Base-by-base conservation (phyloP, 1,139 yeast genomes). In the Fermentozyma sake region DNA sequence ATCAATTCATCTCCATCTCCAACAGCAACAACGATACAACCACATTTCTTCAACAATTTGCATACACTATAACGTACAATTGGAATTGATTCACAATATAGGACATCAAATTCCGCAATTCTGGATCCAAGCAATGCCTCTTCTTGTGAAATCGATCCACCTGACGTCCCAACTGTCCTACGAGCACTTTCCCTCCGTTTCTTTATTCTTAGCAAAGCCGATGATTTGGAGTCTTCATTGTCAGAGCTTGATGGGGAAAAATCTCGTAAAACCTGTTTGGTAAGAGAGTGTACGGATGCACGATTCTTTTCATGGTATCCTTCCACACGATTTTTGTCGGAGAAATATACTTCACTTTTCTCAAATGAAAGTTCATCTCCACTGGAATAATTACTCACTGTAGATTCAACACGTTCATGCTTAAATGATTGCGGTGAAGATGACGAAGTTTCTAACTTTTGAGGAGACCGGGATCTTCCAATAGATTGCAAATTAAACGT, bases 31-130 rank as follows among this genome's bases (percentile, higher is more conserved):
- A 86, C 95, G 9, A 81, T 74, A 55, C 96, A 86, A 0, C 94
- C 95, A 18, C 81, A 53, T 31, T 71, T 67, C 35, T 79, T 86
- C 34, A 91, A 59, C 42, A 80, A 66, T 33, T 71, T 73, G 26
- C 77, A 72, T 22, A 81, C 70, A 8, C 84, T 70, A 48, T 76
- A 86, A 26, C 95, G 59, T 37, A 84, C 80, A 28, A 81, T 81
- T 0, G 96, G 91, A 35, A 84, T 84, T 3, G 93, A 87, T 46
- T 87, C 96, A 56, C 96, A 87, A 17, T 86, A 68, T 27, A 89
- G 59, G 3, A 86, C 78, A 50, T 85, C 93, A 35, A 83, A 29
- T 36, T 66, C 64, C 9, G 26, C 14, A 11, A 12, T 9, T 12
- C 12, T 28, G 21, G 12, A 26, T 6, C 19, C 15, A 19, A 11